These are phyloP conservation scores for Mycena sanguinolenta DNA, from an alignment of 768 basidiomycete species.

Conservation along the genomic window DNA sequence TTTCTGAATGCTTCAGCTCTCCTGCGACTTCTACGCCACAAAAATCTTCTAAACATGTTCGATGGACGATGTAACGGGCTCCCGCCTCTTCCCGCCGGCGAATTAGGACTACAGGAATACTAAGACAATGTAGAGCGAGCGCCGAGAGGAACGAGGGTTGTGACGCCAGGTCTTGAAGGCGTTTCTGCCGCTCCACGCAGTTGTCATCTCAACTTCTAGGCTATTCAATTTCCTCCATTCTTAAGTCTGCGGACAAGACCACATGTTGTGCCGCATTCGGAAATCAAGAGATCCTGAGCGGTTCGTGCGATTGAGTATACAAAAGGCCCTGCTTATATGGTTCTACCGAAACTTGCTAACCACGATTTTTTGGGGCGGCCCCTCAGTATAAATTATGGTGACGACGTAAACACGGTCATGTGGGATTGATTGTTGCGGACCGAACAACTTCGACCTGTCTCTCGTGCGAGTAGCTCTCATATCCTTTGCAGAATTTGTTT, in stretches of 20 bases:
- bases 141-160: not conserved
- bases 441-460: slow-evolving; percentile 29
- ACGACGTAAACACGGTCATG: slow-evolving; percentile 33
- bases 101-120: not conserved
- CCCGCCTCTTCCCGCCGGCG: not conserved
- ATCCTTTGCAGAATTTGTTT: not conserved
- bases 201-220: not conserved
- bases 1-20: not conserved
- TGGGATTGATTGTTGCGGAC: slow-evolving; percentile 11
- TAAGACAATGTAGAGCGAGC: not conserved
- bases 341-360: slow-evolving; percentile 30
- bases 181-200: not conserved
- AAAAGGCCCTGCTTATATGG: slow-evolving; percentile 23
- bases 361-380: slow-evolving; percentile 17
- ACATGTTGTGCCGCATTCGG: slow-evolving; percentile 28
- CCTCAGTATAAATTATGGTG: not conserved
- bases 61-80: not conserved
- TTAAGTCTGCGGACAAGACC: slow-evolving; percentile 21
- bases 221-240: slow-evolving; percentile 16
- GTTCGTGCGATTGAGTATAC: slow-evolving; percentile 28
- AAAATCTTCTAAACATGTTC: not conserved
- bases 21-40: slow-evolving; percentile 5
- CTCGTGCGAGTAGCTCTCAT: slow-evolving; percentile 21
- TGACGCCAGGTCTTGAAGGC: not conserved
- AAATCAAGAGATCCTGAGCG: slow-evolving; percentile 9